phyloP scores from a whole-genome alignment of 2,329 filamentous ascomycete species.

The Tolypocladium guangdongense region DNA sequence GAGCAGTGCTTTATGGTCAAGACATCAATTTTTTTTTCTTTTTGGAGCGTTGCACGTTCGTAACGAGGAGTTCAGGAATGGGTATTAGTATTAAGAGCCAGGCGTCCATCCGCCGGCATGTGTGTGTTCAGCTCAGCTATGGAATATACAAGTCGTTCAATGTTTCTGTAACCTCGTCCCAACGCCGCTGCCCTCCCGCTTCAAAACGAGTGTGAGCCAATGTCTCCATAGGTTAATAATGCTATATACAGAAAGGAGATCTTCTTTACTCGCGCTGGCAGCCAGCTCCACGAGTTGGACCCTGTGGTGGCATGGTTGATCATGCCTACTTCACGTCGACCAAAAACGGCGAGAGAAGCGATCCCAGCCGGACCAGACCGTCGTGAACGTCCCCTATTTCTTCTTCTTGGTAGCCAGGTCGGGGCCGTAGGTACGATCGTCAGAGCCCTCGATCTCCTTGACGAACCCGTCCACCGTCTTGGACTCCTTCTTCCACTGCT shows the following conservation, averaged over 20 bases:
- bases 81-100: constrained; percentile 10
- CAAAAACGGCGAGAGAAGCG: background rate
- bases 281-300: background rate
- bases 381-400: background rate
- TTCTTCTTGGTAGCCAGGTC: constrained; percentile 25
- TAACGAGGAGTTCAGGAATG: constrained; percentile 10
- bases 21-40: background rate
- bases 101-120: background rate
- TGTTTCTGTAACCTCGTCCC: background rate
- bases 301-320: background rate
- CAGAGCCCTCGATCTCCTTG: constrained; percentile 54
- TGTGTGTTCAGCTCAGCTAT: constrained; percentile 5
- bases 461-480: constrained; percentile 68
- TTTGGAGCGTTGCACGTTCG: background rate
- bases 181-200: background rate
- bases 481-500: constrained; percentile 68
- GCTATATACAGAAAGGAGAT: background rate
- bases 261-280: background rate
- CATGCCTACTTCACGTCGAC: background rate
- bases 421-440: constrained; percentile 36
- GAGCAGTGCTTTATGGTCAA: background rate
- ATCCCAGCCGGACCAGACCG: background rate
- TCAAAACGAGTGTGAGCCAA: background rate
- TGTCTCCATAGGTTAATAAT: background rate
- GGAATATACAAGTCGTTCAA: constrained; percentile 11